Evolutionary conservation across 352 stramenopile genomes (phyloP).

Genomic region (Pilasporangium apinafurcum): DNA sequence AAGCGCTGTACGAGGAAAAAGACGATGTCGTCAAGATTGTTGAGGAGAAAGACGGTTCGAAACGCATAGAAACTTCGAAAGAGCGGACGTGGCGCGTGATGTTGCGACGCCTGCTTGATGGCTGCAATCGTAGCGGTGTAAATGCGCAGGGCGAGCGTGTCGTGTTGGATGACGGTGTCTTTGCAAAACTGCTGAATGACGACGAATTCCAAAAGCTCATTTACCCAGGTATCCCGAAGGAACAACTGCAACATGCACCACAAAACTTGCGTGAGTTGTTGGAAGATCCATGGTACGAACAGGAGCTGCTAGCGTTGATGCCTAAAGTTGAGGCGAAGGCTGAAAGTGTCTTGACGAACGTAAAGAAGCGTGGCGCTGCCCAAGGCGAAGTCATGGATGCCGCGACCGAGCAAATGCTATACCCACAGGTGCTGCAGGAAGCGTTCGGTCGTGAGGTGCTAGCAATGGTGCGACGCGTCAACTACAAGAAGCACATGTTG

Average conservation of each 20-base stretch:
- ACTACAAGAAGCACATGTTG: conserved; percentile 72
- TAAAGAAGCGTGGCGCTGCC: conserved; percentile 66
- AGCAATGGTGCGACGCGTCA: conserved; percentile 79
- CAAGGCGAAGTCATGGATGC: conserved; percentile 78
- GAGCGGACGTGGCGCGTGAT: conserved; percentile 58
- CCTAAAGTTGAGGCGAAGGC: conserved; percentile 77
- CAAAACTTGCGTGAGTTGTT: conserved; percentile 69
- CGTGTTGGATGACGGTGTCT: conserved; percentile 74
- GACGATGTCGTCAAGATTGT: conserved; percentile 21
- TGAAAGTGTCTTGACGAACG: conserved; percentile 65
- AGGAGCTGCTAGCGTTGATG: conserved; percentile 74
- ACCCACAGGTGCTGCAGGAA: conserved; percentile 79
- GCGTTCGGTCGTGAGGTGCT: conserved; percentile 79
- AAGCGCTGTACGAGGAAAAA: conserved; percentile 62
- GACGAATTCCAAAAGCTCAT: conserved; percentile 71
- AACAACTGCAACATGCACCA: conserved; percentile 58
- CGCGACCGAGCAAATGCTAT: conserved; percentile 51
- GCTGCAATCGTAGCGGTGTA: conserved; percentile 42
- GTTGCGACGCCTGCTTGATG: conserved; percentile 51
- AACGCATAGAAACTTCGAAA: conserved; percentile 18
- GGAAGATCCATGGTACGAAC: conserved; percentile 74
- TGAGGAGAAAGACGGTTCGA: conserved; percentile 8
- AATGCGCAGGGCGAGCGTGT: conserved; percentile 52
- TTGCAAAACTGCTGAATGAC: conserved; percentile 63
- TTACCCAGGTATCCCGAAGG: conserved; percentile 68